Conservation (phyloP, 2,329 filamentous ascomycete genomes). For the Diaporthe sp. region DNA sequence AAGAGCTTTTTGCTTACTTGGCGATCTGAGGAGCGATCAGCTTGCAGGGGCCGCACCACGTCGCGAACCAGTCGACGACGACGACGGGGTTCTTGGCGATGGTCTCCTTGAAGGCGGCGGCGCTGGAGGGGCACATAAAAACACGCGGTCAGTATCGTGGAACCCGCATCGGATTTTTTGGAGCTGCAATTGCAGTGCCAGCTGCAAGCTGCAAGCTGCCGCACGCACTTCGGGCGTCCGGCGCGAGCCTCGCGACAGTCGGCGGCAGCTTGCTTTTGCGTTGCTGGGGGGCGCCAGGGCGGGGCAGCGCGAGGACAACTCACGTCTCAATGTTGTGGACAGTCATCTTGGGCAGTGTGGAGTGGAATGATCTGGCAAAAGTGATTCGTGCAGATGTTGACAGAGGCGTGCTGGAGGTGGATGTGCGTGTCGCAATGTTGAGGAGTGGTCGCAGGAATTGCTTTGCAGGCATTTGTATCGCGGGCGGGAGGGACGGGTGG, state of each 20-base stretch:
- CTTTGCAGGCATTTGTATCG: conserved; percentile 38
- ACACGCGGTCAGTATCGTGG: conserved; percentile 11
- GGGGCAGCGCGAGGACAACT: conserved; percentile 41
- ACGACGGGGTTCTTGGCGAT: conserved; percentile 63
- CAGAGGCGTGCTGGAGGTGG: conserved; percentile 27
- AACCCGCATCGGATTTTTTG: conserved; percentile 29
- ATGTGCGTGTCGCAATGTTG: conserved; percentile 38
- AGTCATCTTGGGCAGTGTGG: conserved; percentile 56
- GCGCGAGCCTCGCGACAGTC: not conserved
- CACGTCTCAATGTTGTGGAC: conserved; percentile 56
- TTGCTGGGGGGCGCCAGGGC: not conserved
- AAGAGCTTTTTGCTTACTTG: conserved; percentile 60
- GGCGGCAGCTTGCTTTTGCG: conserved; percentile 11
- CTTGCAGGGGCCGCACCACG: conserved; percentile 97
- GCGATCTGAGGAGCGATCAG: conserved; percentile 82
- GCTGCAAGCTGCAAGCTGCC: not conserved
- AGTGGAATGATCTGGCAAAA: conserved; percentile 52
- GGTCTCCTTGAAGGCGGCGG: conserved; percentile 50
- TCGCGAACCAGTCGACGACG: conserved; percentile 88
- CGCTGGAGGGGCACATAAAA: conserved; percentile 36
- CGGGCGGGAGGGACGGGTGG: not conserved
- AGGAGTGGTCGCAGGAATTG: conserved; percentile 35
- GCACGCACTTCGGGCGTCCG: too few species aligned
- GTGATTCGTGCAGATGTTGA: conserved; percentile 39
- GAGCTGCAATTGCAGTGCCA: not conserved